A percentile compares a stretch with the other conserved stretches of the same genome.
These are phyloP conservation scores for Myriosclerotinia curreyana DNA, from an alignment of 2,329 filamentous ascomycete species.

Conservation along the genomic window DNA sequence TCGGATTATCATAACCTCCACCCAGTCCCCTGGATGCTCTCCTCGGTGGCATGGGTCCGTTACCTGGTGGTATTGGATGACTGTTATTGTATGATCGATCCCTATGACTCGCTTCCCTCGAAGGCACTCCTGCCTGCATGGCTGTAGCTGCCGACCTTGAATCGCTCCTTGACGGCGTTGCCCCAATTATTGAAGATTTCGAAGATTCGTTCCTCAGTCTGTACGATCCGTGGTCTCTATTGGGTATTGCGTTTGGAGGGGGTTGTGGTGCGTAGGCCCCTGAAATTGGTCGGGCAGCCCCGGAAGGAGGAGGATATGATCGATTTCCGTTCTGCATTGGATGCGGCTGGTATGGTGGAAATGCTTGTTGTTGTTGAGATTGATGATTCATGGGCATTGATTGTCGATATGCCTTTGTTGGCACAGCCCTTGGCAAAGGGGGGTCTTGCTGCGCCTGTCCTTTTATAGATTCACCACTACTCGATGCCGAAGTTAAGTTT, in stretches of 20 bases:
- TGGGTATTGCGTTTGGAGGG: constrained; percentile 42
- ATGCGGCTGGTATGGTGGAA: constrained; percentile 45
- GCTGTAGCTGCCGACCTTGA: constrained; percentile 56
- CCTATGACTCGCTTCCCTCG: constrained; percentile 66
- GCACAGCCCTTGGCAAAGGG: constrained; percentile 31
- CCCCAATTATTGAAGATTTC: constrained; percentile 52
- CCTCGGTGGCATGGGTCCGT: constrained; percentile 67
- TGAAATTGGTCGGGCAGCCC: constrained; percentile 45
- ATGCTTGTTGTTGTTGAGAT: constrained; percentile 44
- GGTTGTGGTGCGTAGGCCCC: constrained; percentile 46
- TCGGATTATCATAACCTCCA: constrained; percentile 47
- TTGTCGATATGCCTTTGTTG: constrained; percentile 42
- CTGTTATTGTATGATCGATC: constrained; percentile 65
- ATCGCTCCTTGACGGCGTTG: constrained; percentile 56
- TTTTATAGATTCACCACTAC: constrained; percentile 37
- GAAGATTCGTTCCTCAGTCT: constrained; percentile 58
- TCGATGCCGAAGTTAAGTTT: constrained; percentile 32
- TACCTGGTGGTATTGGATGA: constrained; percentile 50
- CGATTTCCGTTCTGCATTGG: constrained; percentile 42
- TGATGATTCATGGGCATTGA: constrained; percentile 46
- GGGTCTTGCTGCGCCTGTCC: constrained; percentile 27
- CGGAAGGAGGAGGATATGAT: constrained; percentile 40
- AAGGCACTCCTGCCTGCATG: constrained; percentile 59
- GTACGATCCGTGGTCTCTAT: constrained; percentile 45
- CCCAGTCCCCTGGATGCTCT: constrained; percentile 71